Evolutionary conservation across 495 filamentous ascomycete genomes (phyloP), one percentile per base, ranked within the genome.

Genomic region (Filosporella fistucella): DNA sequence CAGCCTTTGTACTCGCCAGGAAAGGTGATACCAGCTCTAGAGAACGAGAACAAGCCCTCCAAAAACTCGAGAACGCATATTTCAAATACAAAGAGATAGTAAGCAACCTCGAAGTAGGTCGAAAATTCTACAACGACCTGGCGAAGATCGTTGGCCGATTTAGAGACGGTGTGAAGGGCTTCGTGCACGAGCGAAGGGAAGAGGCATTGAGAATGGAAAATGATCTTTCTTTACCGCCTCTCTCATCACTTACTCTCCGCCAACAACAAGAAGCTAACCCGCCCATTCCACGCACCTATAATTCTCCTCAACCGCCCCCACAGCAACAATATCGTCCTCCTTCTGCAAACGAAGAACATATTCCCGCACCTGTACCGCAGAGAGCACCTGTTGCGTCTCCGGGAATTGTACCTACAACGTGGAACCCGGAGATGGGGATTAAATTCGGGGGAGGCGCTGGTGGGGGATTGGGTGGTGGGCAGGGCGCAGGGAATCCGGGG

Each of bases 61-160:
- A 98, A 62, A 80, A 80, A 33, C 72, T 98, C 17, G 91, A 97
- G 61, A 93, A 89, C 45, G 93, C 88, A 8, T 96, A 94, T 61
- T 75, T 88, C 64, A 93, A 89, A 66, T 96, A 96, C 66, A 94
- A 93, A 64, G 91, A 98, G 63, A 85, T 96, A 43, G 80, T 94
- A 33, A 85, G 76, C 33, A 94, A 97, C 58, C 67, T 96, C 0
- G 89, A 96, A 45, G 86, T 84, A 0, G 93, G 88, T 1, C 68
- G 91, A 33, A 96, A 95, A 57, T 98, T 98, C 62, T 98, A 97
- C 68, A 97, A 98, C 59, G 91, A 96, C 57, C 76, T 98, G 2
- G 86, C 81, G 32, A 86, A 84, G 63, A 90, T 96, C 34, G 81
- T 96, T 1, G 80, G 72, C 9, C 73, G 84, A 20, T 89, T 89